Percentiles rank a stretch among this genome's conserved stretches.
These are phyloP conservation scores for Dalbergia cultrata DNA, from an alignment of 306 rosid species.

Conservation along the genomic window DNA sequence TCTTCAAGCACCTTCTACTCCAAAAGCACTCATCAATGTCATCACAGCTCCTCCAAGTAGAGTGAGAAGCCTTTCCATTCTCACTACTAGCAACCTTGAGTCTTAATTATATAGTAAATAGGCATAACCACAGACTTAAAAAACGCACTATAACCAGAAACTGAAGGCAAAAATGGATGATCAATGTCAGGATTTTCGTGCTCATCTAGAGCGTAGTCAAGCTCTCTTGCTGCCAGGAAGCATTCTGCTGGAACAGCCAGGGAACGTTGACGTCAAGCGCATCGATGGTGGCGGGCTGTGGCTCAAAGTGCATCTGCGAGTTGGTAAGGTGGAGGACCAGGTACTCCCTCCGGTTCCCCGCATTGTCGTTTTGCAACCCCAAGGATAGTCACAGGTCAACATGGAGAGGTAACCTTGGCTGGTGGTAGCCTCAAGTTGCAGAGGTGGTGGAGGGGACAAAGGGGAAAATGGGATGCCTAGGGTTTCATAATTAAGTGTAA, in stretches of 20 bases:
- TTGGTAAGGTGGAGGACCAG: slow-evolving; percentile 92
- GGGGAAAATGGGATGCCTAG: too few relatives aligned
- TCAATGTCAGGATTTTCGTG: slow-evolving; percentile 69
- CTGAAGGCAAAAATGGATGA: slow-evolving; percentile 62
- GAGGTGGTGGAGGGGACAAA: too few relatives aligned
- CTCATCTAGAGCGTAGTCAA: slow-evolving; percentile 68
- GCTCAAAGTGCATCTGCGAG: slow-evolving; percentile 88
- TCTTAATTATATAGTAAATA: slow-evolving; percentile 66
- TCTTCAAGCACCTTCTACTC: slow-evolving; percentile 85
- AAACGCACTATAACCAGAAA: slow-evolving; percentile 72
- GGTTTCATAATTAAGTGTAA: too few relatives aligned
- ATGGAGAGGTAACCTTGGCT: too few relatives aligned
- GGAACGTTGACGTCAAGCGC: slow-evolving; percentile 63
- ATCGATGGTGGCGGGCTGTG: slow-evolving; percentile 56
- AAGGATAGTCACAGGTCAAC: slow-evolving; percentile 50
- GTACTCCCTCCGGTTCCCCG: slow-evolving; percentile 89
- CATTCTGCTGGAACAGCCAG: slow-evolving; percentile 60
- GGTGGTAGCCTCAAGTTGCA: too few relatives aligned
- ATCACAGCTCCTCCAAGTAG: slow-evolving; percentile 95
- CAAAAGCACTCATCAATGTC: slow-evolving; percentile 90
- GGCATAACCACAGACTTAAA: slow-evolving; percentile 80
- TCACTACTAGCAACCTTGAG: slow-evolving; percentile 78
- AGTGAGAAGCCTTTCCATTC: slow-evolving; percentile 87
- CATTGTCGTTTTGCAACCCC: slow-evolving; percentile 87
- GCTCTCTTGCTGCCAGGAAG: slow-evolving; percentile 81